Percentiles rank a stretch among this genome's conserved stretches.
Conservation (phyloP, 2,329 filamentous ascomycete species). For the Ramichloridium luteum region DNA sequence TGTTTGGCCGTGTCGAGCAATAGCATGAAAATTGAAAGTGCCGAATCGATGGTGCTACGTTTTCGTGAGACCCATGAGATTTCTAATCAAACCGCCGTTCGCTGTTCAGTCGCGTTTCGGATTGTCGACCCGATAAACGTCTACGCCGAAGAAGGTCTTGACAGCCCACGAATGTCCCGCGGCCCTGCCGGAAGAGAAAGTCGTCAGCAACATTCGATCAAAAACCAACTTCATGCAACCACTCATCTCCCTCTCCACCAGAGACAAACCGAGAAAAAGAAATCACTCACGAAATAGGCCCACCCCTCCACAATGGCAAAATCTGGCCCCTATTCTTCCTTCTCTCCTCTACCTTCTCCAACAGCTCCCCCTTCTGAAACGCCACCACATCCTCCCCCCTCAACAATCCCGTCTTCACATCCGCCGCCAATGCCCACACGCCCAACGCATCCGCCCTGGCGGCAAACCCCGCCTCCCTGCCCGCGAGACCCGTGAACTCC, state of each 20-base stretch:
- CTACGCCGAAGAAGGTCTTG: constrained; percentile 21
- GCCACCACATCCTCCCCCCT: constrained; percentile 22
- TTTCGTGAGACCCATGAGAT: too few relatives aligned
- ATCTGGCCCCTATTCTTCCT: constrained; percentile 23
- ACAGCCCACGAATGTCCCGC: constrained; percentile 25
- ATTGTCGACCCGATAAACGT: constrained; percentile 19
- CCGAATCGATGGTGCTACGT: too few relatives aligned
- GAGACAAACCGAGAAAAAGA: background rate
- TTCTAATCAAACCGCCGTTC: background rate
- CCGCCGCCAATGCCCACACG: constrained; percentile 23
- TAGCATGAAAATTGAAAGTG: too few relatives aligned
- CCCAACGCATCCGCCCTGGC: constrained; percentile 22
- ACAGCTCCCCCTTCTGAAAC: constrained; percentile 23
- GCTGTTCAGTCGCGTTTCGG: background rate
- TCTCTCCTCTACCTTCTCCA: constrained; percentile 19
- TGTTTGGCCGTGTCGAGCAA: too few relatives aligned
- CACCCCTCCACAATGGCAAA: constrained; percentile 25
- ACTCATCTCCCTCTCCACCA: background rate
- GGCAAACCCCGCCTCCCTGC: constrained; percentile 11
- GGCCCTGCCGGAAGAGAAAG: constrained; percentile 9
- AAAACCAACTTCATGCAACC: background rate
- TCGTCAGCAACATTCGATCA: too few relatives aligned
- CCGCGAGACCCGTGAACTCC: constrained; percentile 18
- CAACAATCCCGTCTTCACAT: constrained; percentile 20
- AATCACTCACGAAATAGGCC: constrained; percentile 20